Evolutionary conservation across 2,329 filamentous ascomycete genomes (phyloP).

Genomic region (Botrytis fabae): DNA sequence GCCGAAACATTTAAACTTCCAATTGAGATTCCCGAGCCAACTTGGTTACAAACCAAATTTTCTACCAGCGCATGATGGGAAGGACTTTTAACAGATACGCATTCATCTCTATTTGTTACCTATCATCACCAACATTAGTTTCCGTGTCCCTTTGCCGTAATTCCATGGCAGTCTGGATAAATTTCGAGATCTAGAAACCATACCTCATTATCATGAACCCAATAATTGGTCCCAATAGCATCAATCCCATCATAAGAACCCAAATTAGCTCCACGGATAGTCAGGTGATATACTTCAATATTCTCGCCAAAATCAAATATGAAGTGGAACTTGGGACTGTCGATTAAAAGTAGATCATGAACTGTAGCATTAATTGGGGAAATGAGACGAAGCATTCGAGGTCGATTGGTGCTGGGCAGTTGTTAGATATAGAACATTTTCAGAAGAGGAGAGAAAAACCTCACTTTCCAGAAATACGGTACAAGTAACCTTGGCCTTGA

Average conservation of each 20-base stretch:
- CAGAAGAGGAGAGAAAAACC: conserved; percentile 18
- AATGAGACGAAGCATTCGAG: conserved; percentile 31
- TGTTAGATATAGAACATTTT: conserved; percentile 40
- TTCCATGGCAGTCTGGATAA: not conserved
- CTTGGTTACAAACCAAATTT: conserved; percentile 43
- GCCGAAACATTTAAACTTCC: conserved; percentile 36
- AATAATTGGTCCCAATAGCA: conserved; percentile 41
- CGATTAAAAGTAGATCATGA: conserved; percentile 35
- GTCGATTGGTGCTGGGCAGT: conserved; percentile 39
- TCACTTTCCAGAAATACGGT: conserved; percentile 35
- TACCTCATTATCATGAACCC: conserved; percentile 43
- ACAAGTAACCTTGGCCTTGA: conserved; percentile 53
- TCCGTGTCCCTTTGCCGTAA: not conserved
- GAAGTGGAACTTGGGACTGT: conserved; percentile 43
- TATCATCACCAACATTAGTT: not conserved
- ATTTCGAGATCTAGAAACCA: not conserved
- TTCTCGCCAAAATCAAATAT: conserved; percentile 43
- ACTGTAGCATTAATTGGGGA: conserved; percentile 31
- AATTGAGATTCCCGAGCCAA: conserved; percentile 43
- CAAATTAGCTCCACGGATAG: conserved; percentile 42
- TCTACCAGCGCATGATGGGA: conserved; percentile 42
- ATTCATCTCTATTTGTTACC: conserved; percentile 44
- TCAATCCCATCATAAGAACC: conserved; percentile 45
- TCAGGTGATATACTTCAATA: conserved; percentile 44
- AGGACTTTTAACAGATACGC: conserved; percentile 44